phyloP scores from a whole-genome alignment of 1,284 basidiomycete species.

The Leccinum proximum region DNA sequence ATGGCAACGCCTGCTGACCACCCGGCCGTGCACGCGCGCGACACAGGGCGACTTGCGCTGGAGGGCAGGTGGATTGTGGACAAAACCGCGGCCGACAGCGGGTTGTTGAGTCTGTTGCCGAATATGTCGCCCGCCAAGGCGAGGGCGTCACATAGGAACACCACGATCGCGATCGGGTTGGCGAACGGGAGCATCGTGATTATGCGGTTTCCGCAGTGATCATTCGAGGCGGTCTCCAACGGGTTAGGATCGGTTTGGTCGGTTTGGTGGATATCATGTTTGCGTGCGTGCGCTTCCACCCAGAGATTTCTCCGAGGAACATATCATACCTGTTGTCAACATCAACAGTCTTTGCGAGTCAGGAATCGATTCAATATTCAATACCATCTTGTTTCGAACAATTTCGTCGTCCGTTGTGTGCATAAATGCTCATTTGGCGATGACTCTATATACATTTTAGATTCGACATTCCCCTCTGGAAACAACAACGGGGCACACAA shows the following conservation, averaged over 20 bases:
- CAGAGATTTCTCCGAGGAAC: too few species aligned
- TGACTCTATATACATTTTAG: too few species aligned
- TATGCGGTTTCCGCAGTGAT: constrained; percentile 18
- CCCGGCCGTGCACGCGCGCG: constrained; percentile 10
- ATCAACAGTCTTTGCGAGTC: too few species aligned
- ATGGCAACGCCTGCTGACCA: constrained; percentile 19
- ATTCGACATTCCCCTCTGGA: too few species aligned
- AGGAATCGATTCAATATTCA: too few species aligned
- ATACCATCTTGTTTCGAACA: too few species aligned
- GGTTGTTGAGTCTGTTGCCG: constrained; percentile 19
- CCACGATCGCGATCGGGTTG: constrained; percentile 24
- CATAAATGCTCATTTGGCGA: too few species aligned
- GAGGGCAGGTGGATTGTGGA: constrained; percentile 27
- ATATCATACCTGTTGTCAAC: too few species aligned
- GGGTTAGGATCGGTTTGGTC: neutral
- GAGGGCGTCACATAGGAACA: constrained; percentile 21
- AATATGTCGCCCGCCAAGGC: constrained; percentile 30
- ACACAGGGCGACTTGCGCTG: constrained; percentile 15
- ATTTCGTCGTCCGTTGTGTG: too few species aligned
- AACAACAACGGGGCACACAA: too few species aligned
- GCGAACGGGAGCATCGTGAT: constrained; percentile 31
- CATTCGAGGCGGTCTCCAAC: neutral
- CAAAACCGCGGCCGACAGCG: constrained; percentile 6
- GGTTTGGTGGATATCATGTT: neutral
- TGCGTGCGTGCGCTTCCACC: too few species aligned